Conservation (phyloP, 2,329 filamentous ascomycete species). For the Cadophora sp. region DNA sequence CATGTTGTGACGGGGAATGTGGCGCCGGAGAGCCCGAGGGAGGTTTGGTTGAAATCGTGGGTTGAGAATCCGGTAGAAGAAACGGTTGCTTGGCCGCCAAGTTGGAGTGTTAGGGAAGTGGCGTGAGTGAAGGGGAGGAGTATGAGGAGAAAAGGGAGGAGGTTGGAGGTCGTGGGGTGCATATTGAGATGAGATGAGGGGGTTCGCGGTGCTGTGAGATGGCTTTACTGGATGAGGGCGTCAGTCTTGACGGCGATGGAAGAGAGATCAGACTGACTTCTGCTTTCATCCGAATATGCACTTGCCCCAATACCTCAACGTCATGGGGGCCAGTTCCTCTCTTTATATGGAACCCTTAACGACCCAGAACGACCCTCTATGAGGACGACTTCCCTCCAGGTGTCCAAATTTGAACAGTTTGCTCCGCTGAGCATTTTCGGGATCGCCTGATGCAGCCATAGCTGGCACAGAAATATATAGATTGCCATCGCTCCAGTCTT, state of each 20-base stretch:
- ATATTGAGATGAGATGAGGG: not conserved
- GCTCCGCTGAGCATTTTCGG: not conserved
- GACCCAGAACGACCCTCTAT: no score
- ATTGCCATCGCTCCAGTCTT: not conserved
- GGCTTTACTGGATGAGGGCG: not conserved
- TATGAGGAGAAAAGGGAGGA: not conserved
- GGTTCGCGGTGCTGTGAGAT: not conserved
- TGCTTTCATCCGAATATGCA: not conserved
- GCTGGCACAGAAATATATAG: not conserved
- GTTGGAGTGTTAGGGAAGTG: constrained; percentile 11
- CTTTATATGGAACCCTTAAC: no score
- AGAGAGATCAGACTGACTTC: not conserved
- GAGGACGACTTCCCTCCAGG: not conserved
- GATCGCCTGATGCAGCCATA: not conserved
- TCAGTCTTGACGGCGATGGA: not conserved
- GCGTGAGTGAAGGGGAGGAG: not conserved
- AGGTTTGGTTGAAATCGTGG: constrained; percentile 2
- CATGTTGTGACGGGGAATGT: constrained; percentile 1
- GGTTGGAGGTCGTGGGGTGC: not conserved
- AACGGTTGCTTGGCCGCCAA: not conserved
- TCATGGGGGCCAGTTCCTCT: no score
- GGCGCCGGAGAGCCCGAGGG: not conserved
- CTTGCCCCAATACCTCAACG: no score
- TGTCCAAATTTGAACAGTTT: not conserved
- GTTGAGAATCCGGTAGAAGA: not conserved